A percentile compares a stretch with the other conserved stretches of the same genome.
These are phyloP conservation scores for Micractinium conductrix DNA, from an alignment of 139 green algal species.

Conservation along the genomic window DNA sequence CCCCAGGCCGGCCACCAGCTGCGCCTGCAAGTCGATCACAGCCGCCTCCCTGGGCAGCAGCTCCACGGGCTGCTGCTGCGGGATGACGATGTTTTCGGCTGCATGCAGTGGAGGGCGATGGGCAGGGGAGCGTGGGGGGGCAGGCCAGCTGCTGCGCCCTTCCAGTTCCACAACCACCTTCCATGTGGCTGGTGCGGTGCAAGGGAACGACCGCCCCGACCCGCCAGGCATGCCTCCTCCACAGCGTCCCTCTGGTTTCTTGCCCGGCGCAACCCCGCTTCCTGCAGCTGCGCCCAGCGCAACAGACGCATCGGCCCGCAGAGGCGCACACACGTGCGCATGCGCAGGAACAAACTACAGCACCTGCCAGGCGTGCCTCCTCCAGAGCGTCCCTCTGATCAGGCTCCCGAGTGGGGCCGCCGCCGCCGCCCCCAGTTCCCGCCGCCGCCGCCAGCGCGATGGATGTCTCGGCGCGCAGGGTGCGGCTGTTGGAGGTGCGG, in stretches of 20 bases:
- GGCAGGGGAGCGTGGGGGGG: not conserved
- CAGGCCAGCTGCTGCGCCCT: not conserved
- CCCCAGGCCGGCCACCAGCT: not conserved
- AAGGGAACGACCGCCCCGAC: not conserved
- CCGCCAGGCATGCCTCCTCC: not conserved
- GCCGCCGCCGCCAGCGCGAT: not conserved
- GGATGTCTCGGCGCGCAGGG: constrained; percentile 13
- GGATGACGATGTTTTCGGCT: constrained; percentile 63
- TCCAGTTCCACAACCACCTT: not conserved
- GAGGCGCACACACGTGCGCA: not conserved
- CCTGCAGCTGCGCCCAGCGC: no score
- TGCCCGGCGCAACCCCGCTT: no score
- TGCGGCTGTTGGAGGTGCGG: constrained; percentile 23
- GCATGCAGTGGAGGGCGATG: no score
- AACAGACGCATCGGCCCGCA: not conserved
- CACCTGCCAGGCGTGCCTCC: constrained; percentile 60
- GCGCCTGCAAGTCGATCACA: constrained; percentile 50
- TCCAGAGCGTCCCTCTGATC: constrained; percentile 59
- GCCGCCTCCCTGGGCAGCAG: constrained; percentile 56
- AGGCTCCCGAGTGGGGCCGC: not conserved
- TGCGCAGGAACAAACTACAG: not conserved
- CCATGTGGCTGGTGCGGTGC: not conserved
- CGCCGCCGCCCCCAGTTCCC: not conserved
- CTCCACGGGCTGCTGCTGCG: constrained; percentile 63
- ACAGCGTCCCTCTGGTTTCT: not conserved